Evolutionary conservation across 2,329 filamentous ascomycete species (phyloP).

Genomic region (Pestalotiopsis sp.): DNA sequence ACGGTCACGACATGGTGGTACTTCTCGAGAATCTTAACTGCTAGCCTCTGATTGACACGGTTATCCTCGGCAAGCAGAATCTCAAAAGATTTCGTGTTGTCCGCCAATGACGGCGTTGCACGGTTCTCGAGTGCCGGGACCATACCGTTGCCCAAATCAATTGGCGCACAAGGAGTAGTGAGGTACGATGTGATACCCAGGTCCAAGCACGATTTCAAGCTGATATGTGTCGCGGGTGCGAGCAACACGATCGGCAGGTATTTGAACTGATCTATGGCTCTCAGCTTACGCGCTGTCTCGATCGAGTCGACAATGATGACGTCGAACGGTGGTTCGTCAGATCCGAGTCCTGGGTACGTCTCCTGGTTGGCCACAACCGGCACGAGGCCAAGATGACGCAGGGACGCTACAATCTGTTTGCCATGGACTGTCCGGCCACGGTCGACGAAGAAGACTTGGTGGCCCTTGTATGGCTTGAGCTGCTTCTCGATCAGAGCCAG

Average conservation of each 20-base stretch:
- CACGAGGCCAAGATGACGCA: constrained; percentile 75
- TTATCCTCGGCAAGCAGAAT: constrained; percentile 97
- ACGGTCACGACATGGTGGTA: constrained; percentile 93
- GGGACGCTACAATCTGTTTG: constrained; percentile 74
- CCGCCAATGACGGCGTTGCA: constrained; percentile 85
- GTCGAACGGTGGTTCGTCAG: constrained; percentile 74
- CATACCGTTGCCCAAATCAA: constrained; percentile 94
- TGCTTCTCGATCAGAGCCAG: constrained; percentile 77
- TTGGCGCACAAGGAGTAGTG: constrained; percentile 92
- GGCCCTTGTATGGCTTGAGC: constrained; percentile 85
- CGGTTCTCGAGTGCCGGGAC: constrained; percentile 92
- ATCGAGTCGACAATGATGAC: constrained; percentile 96
- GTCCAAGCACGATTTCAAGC: constrained; percentile 88
- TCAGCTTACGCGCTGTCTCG: constrained; percentile 80
- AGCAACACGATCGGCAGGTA: constrained; percentile 94
- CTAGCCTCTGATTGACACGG: constrained; percentile 91
- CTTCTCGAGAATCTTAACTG: constrained; percentile 95
- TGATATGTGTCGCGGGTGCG: constrained; percentile 86
- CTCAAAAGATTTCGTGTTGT: constrained; percentile 93
- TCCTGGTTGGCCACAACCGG: constrained; percentile 84
- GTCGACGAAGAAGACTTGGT: constrained; percentile 92
- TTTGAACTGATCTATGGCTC: constrained; percentile 92
- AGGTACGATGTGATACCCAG: constrained; percentile 98
- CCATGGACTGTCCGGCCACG: constrained; percentile 80
- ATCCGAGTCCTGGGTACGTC: constrained; percentile 59